A percentile compares a stretch with the other conserved stretches of the same genome.
Evolutionary conservation across 2,329 filamentous ascomycete species (phyloP).

Genomic region (Davidsoniella eucalypti): DNA sequence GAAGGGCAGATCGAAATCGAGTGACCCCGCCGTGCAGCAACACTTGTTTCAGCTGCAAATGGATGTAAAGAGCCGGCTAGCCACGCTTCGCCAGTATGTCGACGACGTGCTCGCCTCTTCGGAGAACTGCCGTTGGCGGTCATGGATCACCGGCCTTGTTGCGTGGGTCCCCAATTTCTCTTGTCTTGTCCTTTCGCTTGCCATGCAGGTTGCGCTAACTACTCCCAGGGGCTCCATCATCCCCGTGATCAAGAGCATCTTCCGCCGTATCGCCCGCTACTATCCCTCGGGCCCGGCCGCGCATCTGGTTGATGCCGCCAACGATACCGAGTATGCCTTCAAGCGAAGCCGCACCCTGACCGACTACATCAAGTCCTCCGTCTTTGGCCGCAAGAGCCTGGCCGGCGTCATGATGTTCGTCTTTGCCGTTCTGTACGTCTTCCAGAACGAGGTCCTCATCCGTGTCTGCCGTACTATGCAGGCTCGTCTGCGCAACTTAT

Average conservation of each 20-base stretch:
- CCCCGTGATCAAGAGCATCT: constrained; percentile 10
- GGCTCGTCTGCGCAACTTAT: constrained; percentile 24
- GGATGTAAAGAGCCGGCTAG: neutral
- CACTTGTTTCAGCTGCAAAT: neutral
- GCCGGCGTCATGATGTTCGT: constrained; percentile 37
- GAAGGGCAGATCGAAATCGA: too few species aligned
- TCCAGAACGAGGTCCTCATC: constrained; percentile 40
- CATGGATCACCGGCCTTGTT: constrained; percentile 12
- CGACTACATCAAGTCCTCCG: constrained; percentile 29
- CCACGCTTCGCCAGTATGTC: constrained; percentile 7
- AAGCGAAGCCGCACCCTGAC: constrained; percentile 32
- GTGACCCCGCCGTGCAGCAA: neutral
- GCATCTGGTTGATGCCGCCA: constrained; percentile 16
- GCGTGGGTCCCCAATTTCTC: constrained; percentile 13
- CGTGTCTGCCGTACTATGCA: constrained; percentile 36
- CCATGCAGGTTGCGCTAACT: constrained; percentile 13
- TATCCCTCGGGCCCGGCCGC: neutral
- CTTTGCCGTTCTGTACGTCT: constrained; percentile 40
- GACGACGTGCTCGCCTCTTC: constrained; percentile 8
- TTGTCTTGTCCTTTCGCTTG: constrained; percentile 11
- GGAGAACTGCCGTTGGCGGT: constrained; percentile 12
- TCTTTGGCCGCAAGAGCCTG: constrained; percentile 27
- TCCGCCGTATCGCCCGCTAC: constrained; percentile 5
- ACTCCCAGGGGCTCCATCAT: constrained; percentile 12
- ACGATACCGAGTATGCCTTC: constrained; percentile 43